Percentiles rank a stretch among this genome's conserved stretches.
Conservation (phyloP, 768 basidiomycete species). For the Boletus rubescentipes region DNA sequence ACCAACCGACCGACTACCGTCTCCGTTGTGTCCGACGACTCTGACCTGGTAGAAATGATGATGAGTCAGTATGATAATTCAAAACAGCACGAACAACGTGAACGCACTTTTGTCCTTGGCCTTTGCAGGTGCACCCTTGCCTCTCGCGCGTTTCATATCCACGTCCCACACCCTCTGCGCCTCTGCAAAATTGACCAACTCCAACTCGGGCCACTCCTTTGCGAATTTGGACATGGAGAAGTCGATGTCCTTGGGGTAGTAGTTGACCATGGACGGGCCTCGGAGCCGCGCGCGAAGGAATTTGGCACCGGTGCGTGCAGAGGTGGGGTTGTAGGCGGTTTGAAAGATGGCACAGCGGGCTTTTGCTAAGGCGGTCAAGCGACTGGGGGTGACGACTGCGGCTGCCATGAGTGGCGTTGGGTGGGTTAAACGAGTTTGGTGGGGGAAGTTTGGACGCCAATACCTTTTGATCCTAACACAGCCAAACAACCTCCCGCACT, state of each 20-base stretch:
- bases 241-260: constrained; percentile 70
- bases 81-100: neutral
- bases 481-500: constrained; percentile 25
- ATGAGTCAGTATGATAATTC: neutral
- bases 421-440: neutral
- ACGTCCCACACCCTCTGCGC: constrained; percentile 62
- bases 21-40: constrained; percentile 51
- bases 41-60: constrained; percentile 40
- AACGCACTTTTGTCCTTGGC: constrained; percentile 64
- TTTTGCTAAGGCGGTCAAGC: constrained; percentile 58
- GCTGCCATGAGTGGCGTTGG: constrained; percentile 25
- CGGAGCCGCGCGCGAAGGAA: constrained; percentile 80
- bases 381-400: constrained; percentile 43
- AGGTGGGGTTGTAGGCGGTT: constrained; percentile 84
- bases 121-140: constrained; percentile 83
- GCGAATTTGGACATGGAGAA: constrained; percentile 54
- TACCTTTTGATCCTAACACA: constrained; percentile 29
- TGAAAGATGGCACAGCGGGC: constrained; percentile 78
- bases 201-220: constrained; percentile 52
- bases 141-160: constrained; percentile 65
- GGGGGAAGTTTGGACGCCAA: too few relatives aligned
- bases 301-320: constrained; percentile 84
- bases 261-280: constrained; percentile 82
- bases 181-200: constrained; percentile 66
- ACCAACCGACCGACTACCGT: constrained; percentile 25